Percentiles rank a stretch among this genome's conserved stretches.
phyloP scores from a whole-genome alignment of 2,329 filamentous ascomycete genomes.

The Pseudocercospora crystallina region DNA sequence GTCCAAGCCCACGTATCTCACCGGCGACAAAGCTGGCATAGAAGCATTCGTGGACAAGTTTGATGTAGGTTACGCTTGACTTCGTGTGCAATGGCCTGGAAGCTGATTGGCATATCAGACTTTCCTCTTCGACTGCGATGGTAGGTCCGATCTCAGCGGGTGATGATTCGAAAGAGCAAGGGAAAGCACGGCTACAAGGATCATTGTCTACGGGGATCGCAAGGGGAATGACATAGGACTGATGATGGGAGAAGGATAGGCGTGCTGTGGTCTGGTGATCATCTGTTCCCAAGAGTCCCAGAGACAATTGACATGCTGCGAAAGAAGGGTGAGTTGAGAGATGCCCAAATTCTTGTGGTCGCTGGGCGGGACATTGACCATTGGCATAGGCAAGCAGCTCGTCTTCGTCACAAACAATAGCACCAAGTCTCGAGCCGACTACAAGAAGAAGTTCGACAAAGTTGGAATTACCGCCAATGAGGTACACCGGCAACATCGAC shows the following conservation, averaged over 20 bases:
- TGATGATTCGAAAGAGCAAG: not conserved
- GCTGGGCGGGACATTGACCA: not conserved
- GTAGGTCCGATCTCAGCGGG: constrained; percentile 51
- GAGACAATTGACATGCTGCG: constrained; percentile 83
- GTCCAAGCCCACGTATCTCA: constrained; percentile 57
- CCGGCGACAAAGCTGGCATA: constrained; percentile 74
- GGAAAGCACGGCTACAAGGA: not conserved
- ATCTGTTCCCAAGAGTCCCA: constrained; percentile 79
- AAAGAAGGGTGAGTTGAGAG: constrained; percentile 63
- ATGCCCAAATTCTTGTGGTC: not conserved
- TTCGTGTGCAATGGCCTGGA: not conserved
- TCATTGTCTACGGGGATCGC: not conserved
- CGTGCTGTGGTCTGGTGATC: constrained; percentile 94
- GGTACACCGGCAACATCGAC: constrained; percentile 45
- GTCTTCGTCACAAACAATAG: constrained; percentile 99
- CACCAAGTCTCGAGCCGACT: constrained; percentile 90
- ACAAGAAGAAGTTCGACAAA: constrained; percentile 82
- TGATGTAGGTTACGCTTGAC: constrained; percentile 60
- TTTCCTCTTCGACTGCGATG: constrained; percentile 96
- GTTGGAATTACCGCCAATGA: constrained; percentile 77
- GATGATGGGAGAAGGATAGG: constrained; percentile 60
- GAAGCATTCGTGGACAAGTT: constrained; percentile 84
- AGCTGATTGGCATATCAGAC: constrained; percentile 53
- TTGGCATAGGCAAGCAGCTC: constrained; percentile 73
- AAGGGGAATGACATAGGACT: not conserved